These are phyloP conservation scores for Gossypium anomalum DNA, from an alignment of 345 rosid species.

Conservation along the genomic window DNA sequence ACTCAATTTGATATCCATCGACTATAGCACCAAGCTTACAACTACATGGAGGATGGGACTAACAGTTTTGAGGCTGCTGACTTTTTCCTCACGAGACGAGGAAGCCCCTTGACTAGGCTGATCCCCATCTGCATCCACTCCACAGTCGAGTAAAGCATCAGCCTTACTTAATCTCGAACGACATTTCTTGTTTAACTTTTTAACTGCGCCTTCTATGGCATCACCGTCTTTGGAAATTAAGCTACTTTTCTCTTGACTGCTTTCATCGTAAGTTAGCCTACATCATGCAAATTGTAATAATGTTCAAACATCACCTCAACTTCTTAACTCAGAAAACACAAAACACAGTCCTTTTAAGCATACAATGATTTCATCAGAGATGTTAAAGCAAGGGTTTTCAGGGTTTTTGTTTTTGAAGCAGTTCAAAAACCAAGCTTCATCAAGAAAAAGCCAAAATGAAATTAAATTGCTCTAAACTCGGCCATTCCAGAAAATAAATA, in stretches of 20 bases:
- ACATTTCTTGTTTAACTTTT: slow-evolving; percentile 50
- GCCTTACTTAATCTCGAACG: slow-evolving; percentile 59
- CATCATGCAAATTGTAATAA: not conserved
- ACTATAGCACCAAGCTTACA: not conserved
- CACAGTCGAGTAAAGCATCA: slow-evolving; percentile 63
- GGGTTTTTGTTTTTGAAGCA: not conserved
- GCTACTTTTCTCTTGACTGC: slow-evolving; percentile 47
- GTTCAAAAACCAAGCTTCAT: not conserved
- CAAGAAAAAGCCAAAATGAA: not conserved
- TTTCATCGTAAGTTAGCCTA: slow-evolving; percentile 57
- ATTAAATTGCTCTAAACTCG: not conserved
- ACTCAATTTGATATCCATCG: not conserved
- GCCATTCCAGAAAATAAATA: not conserved
- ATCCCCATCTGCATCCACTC: slow-evolving; percentile 74
- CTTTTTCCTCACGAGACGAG: slow-evolving; percentile 86
- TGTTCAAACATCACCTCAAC: slow-evolving; percentile 11
- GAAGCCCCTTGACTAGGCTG: slow-evolving; percentile 58
- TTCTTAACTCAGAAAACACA: not conserved
- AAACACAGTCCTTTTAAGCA: not conserved
- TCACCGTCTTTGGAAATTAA: slow-evolving; percentile 50
- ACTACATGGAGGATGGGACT: slow-evolving; percentile 23
- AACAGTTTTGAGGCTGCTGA: slow-evolving; percentile 94
- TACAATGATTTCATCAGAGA: not conserved
- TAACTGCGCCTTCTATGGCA: slow-evolving; percentile 51
- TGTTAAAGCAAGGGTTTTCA: not conserved